These are phyloP conservation scores for Ramaria sp. DNA, from an alignment of 768 basidiomycete genomes.

Conservation along the genomic window DNA sequence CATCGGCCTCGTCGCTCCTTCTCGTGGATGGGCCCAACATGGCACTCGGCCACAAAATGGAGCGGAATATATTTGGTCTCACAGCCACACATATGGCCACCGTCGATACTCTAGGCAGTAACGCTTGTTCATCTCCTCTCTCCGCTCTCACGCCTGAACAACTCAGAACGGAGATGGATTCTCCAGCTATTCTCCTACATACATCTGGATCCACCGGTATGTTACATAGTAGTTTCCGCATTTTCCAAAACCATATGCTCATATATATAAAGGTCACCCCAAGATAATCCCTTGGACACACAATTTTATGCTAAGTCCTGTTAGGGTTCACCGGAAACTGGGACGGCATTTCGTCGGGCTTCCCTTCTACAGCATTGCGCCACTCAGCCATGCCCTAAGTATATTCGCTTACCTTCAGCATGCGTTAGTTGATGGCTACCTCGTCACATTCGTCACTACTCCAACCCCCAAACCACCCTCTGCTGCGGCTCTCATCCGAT, in stretches of 20 bases:
- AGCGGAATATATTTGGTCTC: background rate
- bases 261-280: background rate
- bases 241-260: background rate
- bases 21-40: background rate
- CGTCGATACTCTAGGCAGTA: background rate
- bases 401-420: background rate
- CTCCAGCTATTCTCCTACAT: background rate
- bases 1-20: background rate
- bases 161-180: background rate
- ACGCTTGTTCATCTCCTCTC: background rate
- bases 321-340: background rate
- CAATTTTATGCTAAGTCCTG: background rate
- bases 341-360: background rate
- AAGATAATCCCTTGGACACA: slow-evolving; percentile 1
- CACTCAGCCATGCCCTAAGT: background rate
- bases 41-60: background rate
- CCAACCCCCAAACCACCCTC: background rate
- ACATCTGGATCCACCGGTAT: slow-evolving; percentile 2
- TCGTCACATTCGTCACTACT: background rate
- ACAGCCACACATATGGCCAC: background rate
- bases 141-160: background rate
- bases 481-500: background rate
- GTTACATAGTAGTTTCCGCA: background rate
- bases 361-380: background rate
- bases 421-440: background rate